A percentile compares a stretch with the other conserved stretches of the same genome.
These are phyloP conservation scores for Cerioporus squamosus DNA, from an alignment of 1,284 basidiomycete species.

Conservation along the genomic window DNA sequence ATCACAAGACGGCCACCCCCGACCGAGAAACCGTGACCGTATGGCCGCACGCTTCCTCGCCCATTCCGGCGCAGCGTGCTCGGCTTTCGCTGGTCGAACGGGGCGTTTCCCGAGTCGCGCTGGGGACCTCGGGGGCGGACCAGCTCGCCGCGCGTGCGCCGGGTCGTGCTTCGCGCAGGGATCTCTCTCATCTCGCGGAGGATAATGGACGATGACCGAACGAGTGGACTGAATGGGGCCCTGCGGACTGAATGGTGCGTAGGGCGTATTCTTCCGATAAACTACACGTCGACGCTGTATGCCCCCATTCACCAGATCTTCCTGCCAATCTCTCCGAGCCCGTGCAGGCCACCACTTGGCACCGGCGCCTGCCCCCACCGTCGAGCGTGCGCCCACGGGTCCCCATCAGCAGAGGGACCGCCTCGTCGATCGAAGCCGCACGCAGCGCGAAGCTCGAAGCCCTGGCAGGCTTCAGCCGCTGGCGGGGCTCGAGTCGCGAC, in stretches of 20 bases:
- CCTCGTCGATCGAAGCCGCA: neutral
- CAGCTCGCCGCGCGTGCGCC: slow-evolving; percentile 7
- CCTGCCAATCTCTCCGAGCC: slow-evolving; percentile 18
- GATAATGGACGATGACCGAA: neutral
- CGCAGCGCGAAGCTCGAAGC: neutral
- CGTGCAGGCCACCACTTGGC: too few relatives aligned
- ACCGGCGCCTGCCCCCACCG: too few relatives aligned
- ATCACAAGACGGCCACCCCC: slow-evolving; percentile 29
- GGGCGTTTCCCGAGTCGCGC: neutral
- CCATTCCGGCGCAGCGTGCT: too few relatives aligned
- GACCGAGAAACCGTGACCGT: slow-evolving; percentile 13
- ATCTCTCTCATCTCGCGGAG: too few relatives aligned
- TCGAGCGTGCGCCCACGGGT: too few relatives aligned
- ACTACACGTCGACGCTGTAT: slow-evolving; percentile 1
- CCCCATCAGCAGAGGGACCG: slow-evolving; percentile 1
- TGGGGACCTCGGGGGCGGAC: neutral
- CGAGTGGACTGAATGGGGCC: slow-evolving; percentile 4
- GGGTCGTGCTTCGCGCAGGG: neutral
- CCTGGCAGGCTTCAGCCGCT: neutral
- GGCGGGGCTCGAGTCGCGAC: too few relatives aligned
- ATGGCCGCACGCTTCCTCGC: neutral
- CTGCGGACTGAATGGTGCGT: slow-evolving; percentile 2
- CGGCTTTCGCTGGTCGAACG: neutral
- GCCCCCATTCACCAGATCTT: slow-evolving; percentile 21
- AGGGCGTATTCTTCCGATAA: slow-evolving; percentile 18